Evolutionary conservation across 352 stramenopile genomes (phyloP).

Genomic region (Saprolegnia parasitica): DNA sequence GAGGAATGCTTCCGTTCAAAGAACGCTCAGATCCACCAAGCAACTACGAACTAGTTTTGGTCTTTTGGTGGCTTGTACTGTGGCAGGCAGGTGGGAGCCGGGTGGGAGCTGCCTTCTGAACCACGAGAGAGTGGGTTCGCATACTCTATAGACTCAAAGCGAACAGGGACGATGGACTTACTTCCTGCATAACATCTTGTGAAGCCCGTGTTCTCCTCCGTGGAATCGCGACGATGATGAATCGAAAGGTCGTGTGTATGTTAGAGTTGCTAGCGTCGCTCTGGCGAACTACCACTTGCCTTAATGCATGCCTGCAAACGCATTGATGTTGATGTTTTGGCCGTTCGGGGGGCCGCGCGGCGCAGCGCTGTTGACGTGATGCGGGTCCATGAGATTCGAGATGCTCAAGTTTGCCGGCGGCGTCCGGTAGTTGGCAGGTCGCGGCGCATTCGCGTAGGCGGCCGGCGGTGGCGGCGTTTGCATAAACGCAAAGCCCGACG

Average conservation of each 20-base stretch:
- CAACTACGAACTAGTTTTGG: too few species aligned
- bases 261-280: not conserved
- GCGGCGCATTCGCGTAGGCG: constrained; percentile 7
- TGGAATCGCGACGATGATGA: not conserved
- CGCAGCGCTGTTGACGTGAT: constrained; percentile 45
- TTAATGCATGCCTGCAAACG: constrained; percentile 55
- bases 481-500: not conserved
- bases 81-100: too few species aligned
- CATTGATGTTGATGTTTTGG: constrained; percentile 71
- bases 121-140: too few species aligned
- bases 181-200: too few species aligned
- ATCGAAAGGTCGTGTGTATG: not conserved
- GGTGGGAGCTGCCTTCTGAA: too few species aligned
- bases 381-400: constrained; percentile 77
- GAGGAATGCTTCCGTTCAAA: too few species aligned
- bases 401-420: constrained; percentile 62
- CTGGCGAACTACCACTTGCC: too few species aligned
- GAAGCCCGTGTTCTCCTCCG: not conserved
- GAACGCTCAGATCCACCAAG: too few species aligned
- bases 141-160: too few species aligned
- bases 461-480: not conserved
- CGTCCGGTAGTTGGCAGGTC: not conserved
- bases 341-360: constrained; percentile 36
- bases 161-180: too few species aligned
- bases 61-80: too few species aligned